Base-by-base conservation (phyloP, 2,329 filamentous ascomycete species). In the Dryadomyces sulphureus region DNA sequence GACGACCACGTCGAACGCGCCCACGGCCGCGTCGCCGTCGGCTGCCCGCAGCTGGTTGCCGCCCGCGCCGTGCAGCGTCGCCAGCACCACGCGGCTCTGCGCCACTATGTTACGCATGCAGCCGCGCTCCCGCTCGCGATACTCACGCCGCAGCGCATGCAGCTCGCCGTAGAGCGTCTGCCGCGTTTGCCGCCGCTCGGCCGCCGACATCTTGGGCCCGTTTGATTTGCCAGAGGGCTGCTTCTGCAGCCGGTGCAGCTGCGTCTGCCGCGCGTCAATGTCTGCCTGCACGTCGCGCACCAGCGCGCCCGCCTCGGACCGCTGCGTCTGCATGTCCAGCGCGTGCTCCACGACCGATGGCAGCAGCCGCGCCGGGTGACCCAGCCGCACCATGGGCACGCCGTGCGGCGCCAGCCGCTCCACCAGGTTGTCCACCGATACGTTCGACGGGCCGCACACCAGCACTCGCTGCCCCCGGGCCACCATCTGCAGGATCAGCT, bases 361-460 rank as follows among this genome's bases (percentile, higher is more conserved):
- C 0, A 98, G 70, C 22, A 98, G 72, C 19, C 92, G 80, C 1
- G 92, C 92, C 0, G 92, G 92, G 61, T 98, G 92, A 1, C 92
- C 92, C 1, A 98, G 75, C 2, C 92, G 82, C 32, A 96, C 75
- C 55, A 96, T 87, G 0, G 87, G 82, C 1, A 95, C 72, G 56
- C 87, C 88, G 61, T 89, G 84, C 0, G 84, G 79, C 2, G 88
- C 78, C 2, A 96, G 73, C 7, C 92, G 79, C 63, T 98, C 92
- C 8, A 95, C 89, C 48, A 98, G 94, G 58, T 98, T 98, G 71
- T 98, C 92, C 1, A 98, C 92, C 0, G 87, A 92, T 54, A 98
- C 89, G 60, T 98, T 98, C 25, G 87, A 94, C 0, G 92, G 92
- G 0, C 90, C 92, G 56, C 92, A 96, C n/a, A 96, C 90, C 2